A percentile compares a stretch with the other conserved stretches of the same genome.
These are phyloP conservation scores for Vanderwaltozyma yarrowii DNA, from an alignment of 805 yeast species.

Conservation along the genomic window DNA sequence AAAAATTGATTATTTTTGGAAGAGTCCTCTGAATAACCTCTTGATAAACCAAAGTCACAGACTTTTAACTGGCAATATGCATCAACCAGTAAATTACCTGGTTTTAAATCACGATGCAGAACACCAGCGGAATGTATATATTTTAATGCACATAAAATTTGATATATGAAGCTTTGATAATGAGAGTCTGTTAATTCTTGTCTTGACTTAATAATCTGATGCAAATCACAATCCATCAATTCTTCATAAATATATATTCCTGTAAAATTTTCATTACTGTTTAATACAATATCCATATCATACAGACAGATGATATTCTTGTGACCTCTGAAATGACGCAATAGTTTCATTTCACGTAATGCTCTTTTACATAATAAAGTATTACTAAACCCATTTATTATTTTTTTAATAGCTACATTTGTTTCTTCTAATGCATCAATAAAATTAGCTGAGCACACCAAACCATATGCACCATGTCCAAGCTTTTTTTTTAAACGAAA, in stretches of 20 bases:
- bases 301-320: slow-evolving; percentile 91
- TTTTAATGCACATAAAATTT: slow-evolving; percentile 79
- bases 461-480: slow-evolving; percentile 97
- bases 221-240: slow-evolving; percentile 97
- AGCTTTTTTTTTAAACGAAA: slow-evolving; percentile 84
- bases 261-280: too few relatives aligned
- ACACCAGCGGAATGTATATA: slow-evolving; percentile 89
- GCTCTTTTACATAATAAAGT: slow-evolving; percentile 88
- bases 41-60: slow-evolving; percentile 93
- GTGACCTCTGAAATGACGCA: slow-evolving; percentile 92
- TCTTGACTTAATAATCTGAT: slow-evolving; percentile 87
- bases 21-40: slow-evolving; percentile 77
- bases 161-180: slow-evolving; percentile 86
- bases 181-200: slow-evolving; percentile 92
- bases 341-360: slow-evolving; percentile 75
- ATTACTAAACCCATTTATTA: slow-evolving; percentile 86
- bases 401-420: slow-evolving; percentile 86
- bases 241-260: slow-evolving; percentile 93
- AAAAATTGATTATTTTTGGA: slow-evolving; percentile 85
- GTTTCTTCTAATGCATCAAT: slow-evolving; percentile 62
- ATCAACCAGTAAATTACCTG: slow-evolving; percentile 84
- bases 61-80: slow-evolving; percentile 95
- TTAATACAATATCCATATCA: slow-evolving; percentile 80
- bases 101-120: slow-evolving; percentile 88
- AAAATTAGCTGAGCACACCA: slow-evolving; percentile 88